Evolutionary conservation across 768 basidiomycete genomes (phyloP).

Genomic region (Chlorophyllum brunneum): DNA sequence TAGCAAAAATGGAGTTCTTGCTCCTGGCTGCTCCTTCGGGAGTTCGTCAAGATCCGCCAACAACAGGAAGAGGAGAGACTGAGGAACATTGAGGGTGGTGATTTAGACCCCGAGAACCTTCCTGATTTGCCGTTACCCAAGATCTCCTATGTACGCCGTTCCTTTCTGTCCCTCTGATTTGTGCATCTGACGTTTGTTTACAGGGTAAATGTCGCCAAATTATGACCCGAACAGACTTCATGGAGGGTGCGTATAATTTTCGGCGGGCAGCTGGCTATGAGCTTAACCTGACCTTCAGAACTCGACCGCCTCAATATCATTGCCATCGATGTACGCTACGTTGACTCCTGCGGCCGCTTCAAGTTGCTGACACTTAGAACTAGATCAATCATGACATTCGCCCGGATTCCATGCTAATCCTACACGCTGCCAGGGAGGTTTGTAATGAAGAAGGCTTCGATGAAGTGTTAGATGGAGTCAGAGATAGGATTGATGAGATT

Average conservation of each 20-base stretch:
- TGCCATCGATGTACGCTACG: slow-evolving; percentile 65
- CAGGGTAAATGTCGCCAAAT: slow-evolving; percentile 72
- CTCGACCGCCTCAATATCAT: slow-evolving; percentile 72
- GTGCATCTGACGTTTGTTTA: slow-evolving; percentile 3
- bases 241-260: slow-evolving; percentile 51
- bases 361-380: background rate
- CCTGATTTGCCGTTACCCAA: slow-evolving; percentile 53
- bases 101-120: slow-evolving; percentile 26
- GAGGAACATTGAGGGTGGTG: slow-evolving; percentile 33
- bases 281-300: slow-evolving; percentile 28
- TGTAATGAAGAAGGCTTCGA: slow-evolving; percentile 76
- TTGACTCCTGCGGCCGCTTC: background rate
- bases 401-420: slow-evolving; percentile 75
- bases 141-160: slow-evolving; percentile 52
- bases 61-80: slow-evolving; percentile 43
- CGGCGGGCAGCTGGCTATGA: background rate
- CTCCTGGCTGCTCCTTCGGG: slow-evolving; percentile 73
- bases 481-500: slow-evolving; percentile 80
- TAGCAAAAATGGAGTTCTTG: slow-evolving; percentile 82
- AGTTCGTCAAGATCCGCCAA: slow-evolving; percentile 62
- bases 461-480: slow-evolving; percentile 67
- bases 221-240: slow-evolving; percentile 81
- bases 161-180: background rate
- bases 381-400: slow-evolving; percentile 73
- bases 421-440: slow-evolving; percentile 69